Evolutionary conservation across 2,329 filamentous ascomycete species (phyloP).

Genomic region (Venturia oleaginea): DNA sequence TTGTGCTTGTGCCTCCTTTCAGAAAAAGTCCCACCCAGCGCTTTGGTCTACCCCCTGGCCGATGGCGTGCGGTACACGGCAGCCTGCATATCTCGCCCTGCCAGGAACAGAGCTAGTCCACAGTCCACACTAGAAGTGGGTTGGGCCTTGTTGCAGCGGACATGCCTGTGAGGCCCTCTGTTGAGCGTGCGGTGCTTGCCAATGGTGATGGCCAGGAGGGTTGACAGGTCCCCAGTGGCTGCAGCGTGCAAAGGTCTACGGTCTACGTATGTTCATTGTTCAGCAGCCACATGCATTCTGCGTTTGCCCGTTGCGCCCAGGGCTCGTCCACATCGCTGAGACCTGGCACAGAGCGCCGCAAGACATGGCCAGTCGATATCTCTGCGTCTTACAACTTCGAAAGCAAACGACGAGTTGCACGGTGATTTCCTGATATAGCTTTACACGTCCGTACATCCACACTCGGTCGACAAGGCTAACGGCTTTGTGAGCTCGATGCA

Average conservation of each 20-base stretch:
- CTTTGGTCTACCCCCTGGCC: background rate
- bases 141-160: conserved; percentile 5
- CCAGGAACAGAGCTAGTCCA: conserved; percentile 5
- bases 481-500: background rate
- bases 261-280: too few species aligned
- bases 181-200: background rate
- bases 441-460: background rate
- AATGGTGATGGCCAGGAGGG: background rate
- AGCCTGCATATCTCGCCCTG: conserved; percentile 9
- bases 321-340: background rate
- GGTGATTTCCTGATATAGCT: conserved; percentile 5
- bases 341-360: background rate
- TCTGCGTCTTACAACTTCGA: background rate
- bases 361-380: background rate
- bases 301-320: background rate
- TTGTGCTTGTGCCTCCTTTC: conserved; percentile 8
- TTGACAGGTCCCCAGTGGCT: background rate
- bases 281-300: background rate
- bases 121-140: background rate
- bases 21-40: conserved; percentile 2
- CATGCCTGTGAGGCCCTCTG: background rate
- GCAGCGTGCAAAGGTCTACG: background rate
- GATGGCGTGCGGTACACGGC: conserved; percentile 7
- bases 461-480: background rate
- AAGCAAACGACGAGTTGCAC: conserved; percentile 9